Conservation (phyloP, 345 rosid genomes). For the Mallotus nudiflorus region DNA sequence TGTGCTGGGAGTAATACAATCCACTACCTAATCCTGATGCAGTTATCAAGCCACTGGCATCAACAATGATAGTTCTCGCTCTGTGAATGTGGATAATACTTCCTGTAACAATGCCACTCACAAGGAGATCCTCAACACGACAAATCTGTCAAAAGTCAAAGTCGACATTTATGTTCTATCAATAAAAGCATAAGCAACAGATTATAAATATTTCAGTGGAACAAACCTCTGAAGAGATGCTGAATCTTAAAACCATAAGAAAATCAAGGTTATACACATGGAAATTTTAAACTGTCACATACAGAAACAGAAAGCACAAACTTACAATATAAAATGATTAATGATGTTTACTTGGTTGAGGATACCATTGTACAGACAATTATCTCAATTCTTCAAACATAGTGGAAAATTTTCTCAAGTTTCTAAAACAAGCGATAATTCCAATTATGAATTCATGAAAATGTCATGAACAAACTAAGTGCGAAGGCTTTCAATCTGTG, state of each 20-base stretch:
- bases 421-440: too few species aligned
- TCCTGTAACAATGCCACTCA: constrained; percentile 80
- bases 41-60: constrained; percentile 63
- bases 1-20: constrained; percentile 15
- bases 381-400: too few species aligned
- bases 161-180: constrained; percentile 1
- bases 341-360: too few species aligned
- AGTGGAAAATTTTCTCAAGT: too few species aligned
- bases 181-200: background rate
- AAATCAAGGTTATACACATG: background rate
- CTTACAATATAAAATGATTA: background rate
- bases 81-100: constrained; percentile 95
- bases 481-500: too few species aligned
- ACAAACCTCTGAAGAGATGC: background rate
- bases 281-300: background rate
- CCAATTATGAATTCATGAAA: too few species aligned
- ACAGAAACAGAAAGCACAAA: constrained; percentile 7
- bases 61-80: constrained; percentile 75
- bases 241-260: background rate
- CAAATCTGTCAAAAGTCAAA: constrained; percentile 60
- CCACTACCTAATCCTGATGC: constrained; percentile 83
- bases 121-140: constrained; percentile 94
- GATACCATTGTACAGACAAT: too few species aligned
- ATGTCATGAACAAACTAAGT: too few species aligned
- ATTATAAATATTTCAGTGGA: background rate